Base-by-base conservation (phyloP, 108 stramenopile genomes). In the Cyclotella sp. region DNA sequence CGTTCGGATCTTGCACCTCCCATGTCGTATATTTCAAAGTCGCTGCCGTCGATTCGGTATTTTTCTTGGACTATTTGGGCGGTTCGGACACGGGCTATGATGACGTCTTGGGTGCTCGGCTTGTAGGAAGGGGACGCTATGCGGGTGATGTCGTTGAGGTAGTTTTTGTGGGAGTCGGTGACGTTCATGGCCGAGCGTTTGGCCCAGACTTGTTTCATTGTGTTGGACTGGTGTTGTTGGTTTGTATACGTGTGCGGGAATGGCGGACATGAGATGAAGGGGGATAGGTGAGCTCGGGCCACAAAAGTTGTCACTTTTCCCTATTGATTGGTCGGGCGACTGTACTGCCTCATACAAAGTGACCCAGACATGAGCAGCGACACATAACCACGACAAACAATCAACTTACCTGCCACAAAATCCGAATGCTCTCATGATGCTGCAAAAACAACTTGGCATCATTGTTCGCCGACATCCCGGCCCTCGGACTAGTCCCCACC, bases 11-110 rank as follows among this genome's bases (percentile, higher is more conserved):
- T 77, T 83, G 95, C 93, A 16, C 96, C 94, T 61, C 96, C 96
- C 27, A 96, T 93, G 79, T 96, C 96, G 67, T 97, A 98, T 89
- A 99, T 94, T 81, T 97, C 97, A 77, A 98, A 98, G 18, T 96
- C 88, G 40, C 91, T 92, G 12, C 88, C 91, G 66, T 96, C 94
- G 53, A 96, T 96, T 44, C 87, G 80, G 68, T 94, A 95, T 58
- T 88, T 86, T 70, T 96, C 92, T 88, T 90, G 89, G 19, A 94
- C 92, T 27, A 98, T 97, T 72, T 97, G 98, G 21, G 98, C 96
- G 55, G 99, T 98, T 63, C 97, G 91, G 15, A 98, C 93, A 77
- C 99, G 96, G 19, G 97, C 93, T 70, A 96, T 90, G 41, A 99
- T 85, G 51, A 98, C 90, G 68, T 99, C 99, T 79, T 97, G 93